These are phyloP conservation scores for Eremothecium cymbalariae DNA, from an alignment of 1,139 yeast species.

Conservation along the genomic window DNA sequence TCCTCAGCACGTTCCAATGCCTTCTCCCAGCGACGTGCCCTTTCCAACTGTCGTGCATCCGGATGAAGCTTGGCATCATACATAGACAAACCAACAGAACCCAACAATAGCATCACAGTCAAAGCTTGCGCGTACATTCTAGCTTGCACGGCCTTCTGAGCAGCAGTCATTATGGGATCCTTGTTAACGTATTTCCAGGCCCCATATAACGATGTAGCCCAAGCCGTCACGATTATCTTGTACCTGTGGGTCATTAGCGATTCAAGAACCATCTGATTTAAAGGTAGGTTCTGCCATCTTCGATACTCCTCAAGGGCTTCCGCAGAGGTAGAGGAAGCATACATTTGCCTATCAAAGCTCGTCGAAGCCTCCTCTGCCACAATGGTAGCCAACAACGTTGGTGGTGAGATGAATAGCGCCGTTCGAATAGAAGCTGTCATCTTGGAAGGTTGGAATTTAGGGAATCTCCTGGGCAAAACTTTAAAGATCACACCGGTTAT, in stretches of 20 bases:
- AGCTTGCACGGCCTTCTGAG: slow-evolving; percentile 87
- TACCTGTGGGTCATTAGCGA: slow-evolving; percentile 55
- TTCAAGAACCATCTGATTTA: slow-evolving; percentile 40
- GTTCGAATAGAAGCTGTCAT: slow-evolving; percentile 49
- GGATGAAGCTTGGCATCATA: slow-evolving; percentile 49
- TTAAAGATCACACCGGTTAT: slow-evolving; percentile 45
- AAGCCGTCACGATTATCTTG: slow-evolving; percentile 64
- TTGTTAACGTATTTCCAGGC: slow-evolving; percentile 71
- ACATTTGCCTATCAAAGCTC: slow-evolving; percentile 45
- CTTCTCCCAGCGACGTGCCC: slow-evolving; percentile 38
- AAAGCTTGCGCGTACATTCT: slow-evolving; percentile 91
- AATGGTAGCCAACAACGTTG: slow-evolving; percentile 46
- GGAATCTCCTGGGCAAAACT: slow-evolving; percentile 37
- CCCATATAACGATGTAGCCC: slow-evolving; percentile 85
- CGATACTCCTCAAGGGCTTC: slow-evolving; percentile 41
- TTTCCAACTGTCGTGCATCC: slow-evolving; percentile 34
- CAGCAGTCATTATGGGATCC: slow-evolving; percentile 66
- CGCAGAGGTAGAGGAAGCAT: slow-evolving; percentile 34
- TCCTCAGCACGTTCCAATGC: slow-evolving; percentile 36
- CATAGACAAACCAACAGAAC: slow-evolving; percentile 54
- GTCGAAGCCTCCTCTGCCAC: slow-evolving; percentile 54
- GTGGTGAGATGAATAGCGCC: slow-evolving; percentile 53
- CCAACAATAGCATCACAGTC: slow-evolving; percentile 56
- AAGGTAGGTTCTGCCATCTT: slow-evolving; percentile 44
- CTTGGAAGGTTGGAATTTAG: slow-evolving; percentile 34